Evolutionary conservation across 139 green algal species (phyloP).

Genomic region (Closterium sp.): DNA sequence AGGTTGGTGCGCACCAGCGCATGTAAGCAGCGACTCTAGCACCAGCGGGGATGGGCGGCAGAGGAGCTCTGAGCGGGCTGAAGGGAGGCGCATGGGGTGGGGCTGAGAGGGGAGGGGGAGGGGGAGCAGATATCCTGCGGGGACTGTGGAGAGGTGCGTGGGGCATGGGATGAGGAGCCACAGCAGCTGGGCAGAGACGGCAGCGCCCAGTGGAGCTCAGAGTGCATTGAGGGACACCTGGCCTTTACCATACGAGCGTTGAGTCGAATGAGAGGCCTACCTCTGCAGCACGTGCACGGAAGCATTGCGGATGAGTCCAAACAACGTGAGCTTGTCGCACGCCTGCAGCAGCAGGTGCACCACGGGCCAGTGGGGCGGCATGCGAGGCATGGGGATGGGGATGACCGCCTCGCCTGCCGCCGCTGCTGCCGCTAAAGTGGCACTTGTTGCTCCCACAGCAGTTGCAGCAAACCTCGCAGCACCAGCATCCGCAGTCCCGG

Average conservation of each 20-base stretch:
- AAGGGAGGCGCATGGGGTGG: too few relatives aligned
- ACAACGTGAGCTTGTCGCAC: not conserved
- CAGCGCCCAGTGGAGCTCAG: not conserved
- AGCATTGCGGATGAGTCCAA: not conserved
- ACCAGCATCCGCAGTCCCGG: not conserved
- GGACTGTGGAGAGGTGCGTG: too few relatives aligned
- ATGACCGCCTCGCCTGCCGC: not conserved
- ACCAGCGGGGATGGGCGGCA: too few relatives aligned
- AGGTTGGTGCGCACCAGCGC: too few relatives aligned
- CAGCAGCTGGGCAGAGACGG: too few relatives aligned
- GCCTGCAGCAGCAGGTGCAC: not conserved
- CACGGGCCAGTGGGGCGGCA: not conserved
- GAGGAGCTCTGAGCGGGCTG: too few relatives aligned
- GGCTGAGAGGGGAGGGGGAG: too few relatives aligned
- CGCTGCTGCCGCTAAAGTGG: not conserved
- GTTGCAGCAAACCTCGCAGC: too few relatives aligned
- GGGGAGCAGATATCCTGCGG: too few relatives aligned
- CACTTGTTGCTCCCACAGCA: not conserved
- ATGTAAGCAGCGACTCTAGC: too few relatives aligned
- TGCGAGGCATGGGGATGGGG: not conserved
- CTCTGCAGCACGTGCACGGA: not conserved
- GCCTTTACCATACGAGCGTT: not conserved
- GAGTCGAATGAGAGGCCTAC: not conserved
- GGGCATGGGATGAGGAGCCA: too few relatives aligned
- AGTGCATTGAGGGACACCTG: not conserved